Base-by-base conservation (phyloP, 768 basidiomycete genomes). In the Rhodotorula sphaerocarpa region DNA sequence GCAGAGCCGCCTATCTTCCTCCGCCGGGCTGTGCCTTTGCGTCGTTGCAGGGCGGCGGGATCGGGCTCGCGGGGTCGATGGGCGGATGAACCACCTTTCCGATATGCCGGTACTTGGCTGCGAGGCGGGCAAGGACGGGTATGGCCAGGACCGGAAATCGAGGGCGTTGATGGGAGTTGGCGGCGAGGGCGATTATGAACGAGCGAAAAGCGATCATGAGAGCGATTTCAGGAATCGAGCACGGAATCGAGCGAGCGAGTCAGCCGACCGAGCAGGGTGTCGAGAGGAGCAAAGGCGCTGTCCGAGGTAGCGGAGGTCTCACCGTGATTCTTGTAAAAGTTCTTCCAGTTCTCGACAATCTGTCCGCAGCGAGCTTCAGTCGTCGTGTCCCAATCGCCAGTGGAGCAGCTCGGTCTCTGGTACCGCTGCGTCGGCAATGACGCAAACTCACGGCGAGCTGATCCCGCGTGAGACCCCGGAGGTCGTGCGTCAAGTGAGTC, bases 401-500 rank as follows among this genome's bases (percentile, higher is more conserved):
- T n/a, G n/a, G n/a, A n/a, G n/a, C n/a, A n/a, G n/a, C n/a, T n/a
- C n/a, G n/a, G n/a, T n/a, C n/a, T n/a, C n/a, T n/a, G n/a, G n/a
- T n/a, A n/a, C n/a, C n/a, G n/a, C n/a, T n/a, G n/a, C n/a, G n/a
- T n/a, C n/a, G n/a, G n/a, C n/a, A n/a, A n/a, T n/a, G 20, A 5
- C 3, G 12, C 27, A 2, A 15, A 77, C 83, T 71, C 74, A 88
- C 91, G 72, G 78, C 75, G 65, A 86, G 74, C 75, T 97, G 88
- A 62, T 77, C 75, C 59, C 85, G 82, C 28, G 79, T 80, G 69
- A 96, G 75, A 20, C 87, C 93, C 62, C 93, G 85, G 66, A 86
- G 78, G 77, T 97, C 93, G 76, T 95, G 86, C 46, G 91, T 96
- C 46, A 84, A 82, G 76, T 97, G 92, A 7, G 83, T 83, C 70